Conservation (phyloP, 495 filamentous ascomycete species). For the Elasticomyces elasticus region DNA sequence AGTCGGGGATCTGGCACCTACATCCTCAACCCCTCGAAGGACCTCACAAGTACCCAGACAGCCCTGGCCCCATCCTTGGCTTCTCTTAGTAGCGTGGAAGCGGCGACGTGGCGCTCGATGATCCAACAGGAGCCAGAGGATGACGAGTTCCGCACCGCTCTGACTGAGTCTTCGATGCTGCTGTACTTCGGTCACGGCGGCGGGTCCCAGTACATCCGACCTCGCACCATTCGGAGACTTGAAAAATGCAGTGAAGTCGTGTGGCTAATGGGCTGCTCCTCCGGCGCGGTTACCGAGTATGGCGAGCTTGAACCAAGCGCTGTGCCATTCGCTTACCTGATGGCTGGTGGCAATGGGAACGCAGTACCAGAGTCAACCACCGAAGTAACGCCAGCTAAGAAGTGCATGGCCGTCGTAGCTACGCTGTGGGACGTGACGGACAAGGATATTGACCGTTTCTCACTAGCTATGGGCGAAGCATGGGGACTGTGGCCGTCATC, state of each 20-base stretch:
- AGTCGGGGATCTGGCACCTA: slow-evolving; percentile 57
- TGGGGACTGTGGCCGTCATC: slow-evolving; percentile 58
- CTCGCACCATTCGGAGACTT: slow-evolving; percentile 64
- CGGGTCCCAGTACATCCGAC: slow-evolving; percentile 86
- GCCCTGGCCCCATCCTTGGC: slow-evolving; percentile 57
- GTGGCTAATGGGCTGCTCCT: slow-evolving; percentile 87
- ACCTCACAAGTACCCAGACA: slow-evolving; percentile 67
- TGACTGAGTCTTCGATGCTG: slow-evolving; percentile 55
- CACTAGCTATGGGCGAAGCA: slow-evolving; percentile 59
- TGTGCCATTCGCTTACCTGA: slow-evolving; percentile 80
- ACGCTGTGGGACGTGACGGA: slow-evolving; percentile 98
- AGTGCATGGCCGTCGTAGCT: slow-evolving; percentile 57
- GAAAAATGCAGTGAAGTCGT: slow-evolving; percentile 65
- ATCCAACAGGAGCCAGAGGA: slow-evolving; percentile 64
- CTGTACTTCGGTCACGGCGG: slow-evolving; percentile 95
- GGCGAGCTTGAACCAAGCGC: slow-evolving; percentile 86
- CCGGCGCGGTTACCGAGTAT: slow-evolving; percentile 62
- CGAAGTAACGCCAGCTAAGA: slow-evolving; percentile 31
- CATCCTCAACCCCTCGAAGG: slow-evolving; percentile 78
- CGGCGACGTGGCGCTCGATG: slow-evolving; percentile 47
- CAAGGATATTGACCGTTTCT: slow-evolving; percentile 88
- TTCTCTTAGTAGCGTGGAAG: slow-evolving; percentile 29
- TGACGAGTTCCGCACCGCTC: slow-evolving; percentile 55
- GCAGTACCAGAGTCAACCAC: background rate
- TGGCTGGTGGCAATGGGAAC: slow-evolving; percentile 48